A percentile compares a stretch with the other conserved stretches of the same genome.
Conservation (phyloP, 2,329 filamentous ascomycete species). For the Fonsecaea pedrosoi region DNA sequence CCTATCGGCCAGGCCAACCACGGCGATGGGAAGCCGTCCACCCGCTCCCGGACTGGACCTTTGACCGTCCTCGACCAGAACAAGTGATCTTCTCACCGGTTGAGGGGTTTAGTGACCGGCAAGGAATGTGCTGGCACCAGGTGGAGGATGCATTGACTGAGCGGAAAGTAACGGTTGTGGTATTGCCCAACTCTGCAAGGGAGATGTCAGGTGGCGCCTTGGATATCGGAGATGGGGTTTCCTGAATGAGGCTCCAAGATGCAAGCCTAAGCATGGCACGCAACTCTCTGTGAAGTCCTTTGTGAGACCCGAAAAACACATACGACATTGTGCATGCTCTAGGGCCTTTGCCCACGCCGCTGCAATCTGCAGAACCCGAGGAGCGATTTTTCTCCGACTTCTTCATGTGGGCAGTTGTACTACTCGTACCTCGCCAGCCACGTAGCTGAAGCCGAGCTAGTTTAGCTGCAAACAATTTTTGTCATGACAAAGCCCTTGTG, state of each 20-base stretch:
- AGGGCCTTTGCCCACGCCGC: constrained; percentile 13
- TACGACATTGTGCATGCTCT: constrained; percentile 26
- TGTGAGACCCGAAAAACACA: constrained; percentile 17
- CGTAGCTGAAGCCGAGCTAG: constrained; percentile 20
- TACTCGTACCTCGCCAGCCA: neutral
- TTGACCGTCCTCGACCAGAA: constrained; percentile 8
- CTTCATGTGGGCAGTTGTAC: constrained; percentile 6
- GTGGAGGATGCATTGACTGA: constrained; percentile 6
- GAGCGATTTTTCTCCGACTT: constrained; percentile 12
- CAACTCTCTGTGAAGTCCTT: constrained; percentile 2
- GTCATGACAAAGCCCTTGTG: constrained; percentile 4
- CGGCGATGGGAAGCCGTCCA: neutral
- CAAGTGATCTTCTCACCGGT: constrained; percentile 17
- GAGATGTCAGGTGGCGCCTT: constrained; percentile 21
- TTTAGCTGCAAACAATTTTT: constrained; percentile 12
- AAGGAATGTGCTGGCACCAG: constrained; percentile 20
- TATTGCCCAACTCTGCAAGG: constrained; percentile 6
- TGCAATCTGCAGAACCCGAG: constrained; percentile 8
- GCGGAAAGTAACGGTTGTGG: neutral
- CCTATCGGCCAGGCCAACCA: neutral
- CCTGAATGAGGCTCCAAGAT: constrained; percentile 12
- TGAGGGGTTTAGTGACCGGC: constrained; percentile 16
- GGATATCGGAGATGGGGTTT: constrained; percentile 2
- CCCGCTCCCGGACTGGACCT: neutral
- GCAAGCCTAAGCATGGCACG: constrained; percentile 5